Conservation (phyloP, 345 rosid species). For the Viola odorata region DNA sequence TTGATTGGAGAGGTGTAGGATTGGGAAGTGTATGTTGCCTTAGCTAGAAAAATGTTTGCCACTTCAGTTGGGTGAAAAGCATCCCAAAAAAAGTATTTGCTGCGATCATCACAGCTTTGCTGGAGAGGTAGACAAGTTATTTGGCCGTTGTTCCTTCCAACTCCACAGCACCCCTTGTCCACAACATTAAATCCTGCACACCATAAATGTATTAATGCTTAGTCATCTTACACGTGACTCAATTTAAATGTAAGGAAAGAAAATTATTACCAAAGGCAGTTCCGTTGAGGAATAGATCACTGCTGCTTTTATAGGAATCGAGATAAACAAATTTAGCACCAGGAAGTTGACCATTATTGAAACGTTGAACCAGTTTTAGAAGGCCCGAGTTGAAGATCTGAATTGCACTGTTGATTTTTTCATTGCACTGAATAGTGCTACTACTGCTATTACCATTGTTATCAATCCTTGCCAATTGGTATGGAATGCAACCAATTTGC, state of each 20-base stretch:
- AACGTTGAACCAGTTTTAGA: slow-evolving; percentile 41
- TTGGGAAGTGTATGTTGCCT: slow-evolving; percentile 41
- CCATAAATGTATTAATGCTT: too few relatives aligned
- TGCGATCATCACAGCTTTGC: slow-evolving; percentile 51
- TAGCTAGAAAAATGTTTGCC: slow-evolving; percentile 56
- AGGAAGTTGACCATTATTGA: slow-evolving; percentile 57
- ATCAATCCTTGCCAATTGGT: slow-evolving; percentile 63
- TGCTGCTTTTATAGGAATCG: slow-evolving; percentile 59
- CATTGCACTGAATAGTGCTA: slow-evolving; percentile 57
- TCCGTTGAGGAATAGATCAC: slow-evolving; percentile 44
- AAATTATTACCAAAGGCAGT: slow-evolving; percentile 8
- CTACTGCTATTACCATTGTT: slow-evolving; percentile 11
- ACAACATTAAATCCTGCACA: slow-evolving; percentile 64
- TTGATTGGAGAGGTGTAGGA: slow-evolving; percentile 62
- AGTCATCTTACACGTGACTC: too few relatives aligned
- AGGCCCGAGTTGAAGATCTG: slow-evolving; percentile 61
- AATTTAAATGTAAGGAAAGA: not conserved
- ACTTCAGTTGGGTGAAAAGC: slow-evolving; percentile 87
- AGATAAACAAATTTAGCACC: slow-evolving; percentile 74
- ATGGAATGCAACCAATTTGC: slow-evolving; percentile 89
- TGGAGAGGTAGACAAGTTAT: slow-evolving; percentile 86
- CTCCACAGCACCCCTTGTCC: slow-evolving; percentile 93
- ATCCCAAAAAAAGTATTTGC: slow-evolving; percentile 82
- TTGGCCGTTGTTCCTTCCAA: slow-evolving; percentile 88
- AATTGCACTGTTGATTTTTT: slow-evolving; percentile 61